Base-by-base conservation (phyloP, 352 stramenopile species). In the Pythium plurisporium region DNA sequence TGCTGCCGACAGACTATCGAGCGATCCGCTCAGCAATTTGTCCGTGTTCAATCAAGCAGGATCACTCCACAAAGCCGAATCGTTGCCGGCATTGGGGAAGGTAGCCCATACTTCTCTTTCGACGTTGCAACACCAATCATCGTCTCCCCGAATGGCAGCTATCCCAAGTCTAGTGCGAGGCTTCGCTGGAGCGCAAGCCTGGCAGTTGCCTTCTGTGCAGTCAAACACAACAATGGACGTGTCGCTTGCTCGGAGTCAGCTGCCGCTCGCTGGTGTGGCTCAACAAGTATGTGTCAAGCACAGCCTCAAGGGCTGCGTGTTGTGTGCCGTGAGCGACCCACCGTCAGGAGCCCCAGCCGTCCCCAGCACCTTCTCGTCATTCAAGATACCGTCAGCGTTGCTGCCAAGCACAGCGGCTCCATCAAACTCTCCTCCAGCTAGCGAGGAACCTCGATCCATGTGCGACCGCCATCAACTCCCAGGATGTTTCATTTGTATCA, bases 401-500 rank as follows among this genome's bases (percentile, higher is more conserved):
- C 20, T 26, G 15, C 27, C 26, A 19, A 37, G 26, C 43, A 2
- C 44, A 0, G 17, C 44, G 11, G 5, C n/a, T 11, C 23, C 27
- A 8, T 51, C n/a, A 6, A 26, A 2, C 4, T 29, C 31, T 37
- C n/a, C 25, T n/a, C 9, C 31, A 17, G 17, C 23, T 4, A n/a
- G n/a, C 20, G 10, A 9, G 8, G 31, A 52, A 14, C 34, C 20
- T 8, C 42, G 42, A 26, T 22, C 25, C 7, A 15, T 30, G 22
- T 89, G 79, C n/a, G 68, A 65, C 9, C 65, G 75, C 5, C 79
- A 89, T 38, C 72, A 70, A 17, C 63, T 89, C 20, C 42, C 72
- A 1, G 62, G 69, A n/a, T 89, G 79, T 48, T 89, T 89, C 56
- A 78, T 89, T 42, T 89, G 79, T 44, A 64, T 59, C 11, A 80